Base-by-base conservation (phyloP, 345 rosid species). In the Populus simonii region DNA sequence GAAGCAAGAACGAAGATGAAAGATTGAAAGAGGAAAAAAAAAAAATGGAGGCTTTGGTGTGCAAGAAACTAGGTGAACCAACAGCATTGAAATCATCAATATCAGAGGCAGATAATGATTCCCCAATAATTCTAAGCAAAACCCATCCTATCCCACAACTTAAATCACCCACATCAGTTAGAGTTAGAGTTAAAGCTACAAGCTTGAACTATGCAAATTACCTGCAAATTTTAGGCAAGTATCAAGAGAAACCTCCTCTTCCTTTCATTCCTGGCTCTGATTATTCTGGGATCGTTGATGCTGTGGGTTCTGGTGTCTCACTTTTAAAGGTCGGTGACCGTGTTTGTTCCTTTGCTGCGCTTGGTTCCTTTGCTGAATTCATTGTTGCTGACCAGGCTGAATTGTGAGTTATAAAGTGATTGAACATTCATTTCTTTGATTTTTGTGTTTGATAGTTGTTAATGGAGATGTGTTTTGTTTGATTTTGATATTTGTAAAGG, bases 241-340 rank as follows among this genome's bases (percentile, higher is more conserved):
- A 92, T 83, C 98, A 93, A 76, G 97, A 96, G 86, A 93, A 91
- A 82, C 89, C 87, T 51, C 84, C 90, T 1, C 84, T 96, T 12
- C 98, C 99, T 62, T 96, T 93, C 88, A 84, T 93, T 41, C 98
- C 97, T 1, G 98, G 99, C 47, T 93, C 97, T 69, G 99, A 96
- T 84, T 93, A 89, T 81, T 88, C 97, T 12, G 99, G 99, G 16
- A 63, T 84, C 59, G 90, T 93, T 61, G 90, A 89, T 45, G 88
- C 90, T 1, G 84, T 91, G 8, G 99, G 94, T 12, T 66, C 95
- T 20, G 49, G 80, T 25, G 97, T 93, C 83, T 81, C 92, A 22
- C 74, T 66, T 43, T 91, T 93, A 88, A 84, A 83, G 75, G 89
- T 90, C 69, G 99, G 99, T 0, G 99, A 93, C 76, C 76, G 76